A percentile compares a stretch with the other conserved stretches of the same genome.
Evolutionary conservation across 306 rosid genomes (phyloP).

Genomic region (Aeschynomene evenia): DNA sequence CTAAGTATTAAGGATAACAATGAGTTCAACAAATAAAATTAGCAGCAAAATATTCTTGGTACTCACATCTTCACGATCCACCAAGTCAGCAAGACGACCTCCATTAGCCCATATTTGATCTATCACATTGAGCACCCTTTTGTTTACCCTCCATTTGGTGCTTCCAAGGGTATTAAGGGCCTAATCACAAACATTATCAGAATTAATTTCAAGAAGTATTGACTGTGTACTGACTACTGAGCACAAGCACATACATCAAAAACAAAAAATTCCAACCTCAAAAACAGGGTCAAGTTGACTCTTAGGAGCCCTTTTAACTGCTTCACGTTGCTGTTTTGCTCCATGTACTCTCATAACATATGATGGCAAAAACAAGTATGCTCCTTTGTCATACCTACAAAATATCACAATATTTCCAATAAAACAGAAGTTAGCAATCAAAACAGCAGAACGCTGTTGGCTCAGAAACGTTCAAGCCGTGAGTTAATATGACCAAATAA

Average conservation of each 20-base stretch:
- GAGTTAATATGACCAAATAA: not conserved
- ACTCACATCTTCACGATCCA: slow-evolving; percentile 79
- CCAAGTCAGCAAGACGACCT: slow-evolving; percentile 79
- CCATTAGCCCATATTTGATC: slow-evolving; percentile 95
- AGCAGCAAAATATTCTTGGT: not conserved
- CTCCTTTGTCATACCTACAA: slow-evolving; percentile 87
- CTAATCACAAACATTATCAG: slow-evolving; percentile 41
- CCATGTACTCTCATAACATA: slow-evolving; percentile 93
- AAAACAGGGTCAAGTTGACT: slow-evolving; percentile 65
- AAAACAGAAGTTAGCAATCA: not conserved
- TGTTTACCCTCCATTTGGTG: slow-evolving; percentile 90
- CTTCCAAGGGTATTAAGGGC: slow-evolving; percentile 86
- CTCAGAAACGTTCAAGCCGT: not conserved
- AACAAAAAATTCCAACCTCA: slow-evolving; percentile 56
- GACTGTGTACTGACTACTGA: slow-evolving; percentile 21
- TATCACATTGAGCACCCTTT: slow-evolving; percentile 68
- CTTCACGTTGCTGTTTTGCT: slow-evolving; percentile 89
- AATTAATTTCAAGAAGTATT: slow-evolving; percentile 34
- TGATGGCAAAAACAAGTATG: slow-evolving; percentile 86
- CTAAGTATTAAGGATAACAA: not conserved
- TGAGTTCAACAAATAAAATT: slow-evolving; percentile 19
- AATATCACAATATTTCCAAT: slow-evolving; percentile 24
- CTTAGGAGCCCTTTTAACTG: slow-evolving; percentile 68
- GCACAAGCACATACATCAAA: not conserved
- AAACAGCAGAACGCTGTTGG: not conserved